These are phyloP conservation scores for Atalantia buxifolia DNA, from an alignment of 345 rosid genomes.

Conservation along the genomic window DNA sequence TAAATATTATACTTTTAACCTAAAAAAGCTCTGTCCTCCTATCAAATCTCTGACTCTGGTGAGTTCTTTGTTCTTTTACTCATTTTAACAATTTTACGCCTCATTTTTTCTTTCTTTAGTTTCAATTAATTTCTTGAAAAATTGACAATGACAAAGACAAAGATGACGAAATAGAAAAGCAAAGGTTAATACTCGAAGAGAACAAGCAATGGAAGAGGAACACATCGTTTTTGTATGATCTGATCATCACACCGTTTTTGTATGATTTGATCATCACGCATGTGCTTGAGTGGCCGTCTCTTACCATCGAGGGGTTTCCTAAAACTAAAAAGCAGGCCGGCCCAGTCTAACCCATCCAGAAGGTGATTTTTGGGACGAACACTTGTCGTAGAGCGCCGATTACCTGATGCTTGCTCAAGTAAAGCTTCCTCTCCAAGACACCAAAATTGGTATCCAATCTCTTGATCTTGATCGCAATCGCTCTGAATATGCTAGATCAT, in stretches of 20 bases:
- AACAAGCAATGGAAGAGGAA: slow-evolving; percentile 99
- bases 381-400: slow-evolving; percentile 95
- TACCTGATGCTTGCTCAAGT: slow-evolving; percentile 93
- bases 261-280: slow-evolving; percentile 94
- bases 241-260: slow-evolving; percentile 70
- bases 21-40: no score
- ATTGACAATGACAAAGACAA: slow-evolving; percentile 15
- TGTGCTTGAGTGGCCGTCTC: slow-evolving; percentile 98
- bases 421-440: slow-evolving; percentile 88
- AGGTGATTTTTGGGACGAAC: slow-evolving; percentile 94
- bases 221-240: slow-evolving; percentile 31
- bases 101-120: no score
- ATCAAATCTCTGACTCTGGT: no score
- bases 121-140: no score
- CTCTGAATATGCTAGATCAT: slow-evolving; percentile 64
- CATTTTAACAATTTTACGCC: no score
- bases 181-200: slow-evolving; percentile 75
- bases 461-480: slow-evolving; percentile 67
- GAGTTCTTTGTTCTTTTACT: no score
- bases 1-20: no score
- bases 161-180: slow-evolving; percentile 95
- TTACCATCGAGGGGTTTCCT: slow-evolving; percentile 93
- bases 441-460: slow-evolving; percentile 85
- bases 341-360: slow-evolving; percentile 86
- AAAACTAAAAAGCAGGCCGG: slow-evolving; percentile 88